phyloP scores from a whole-genome alignment of 2,329 filamentous ascomycete species.

The Claviceps humidiphila region DNA sequence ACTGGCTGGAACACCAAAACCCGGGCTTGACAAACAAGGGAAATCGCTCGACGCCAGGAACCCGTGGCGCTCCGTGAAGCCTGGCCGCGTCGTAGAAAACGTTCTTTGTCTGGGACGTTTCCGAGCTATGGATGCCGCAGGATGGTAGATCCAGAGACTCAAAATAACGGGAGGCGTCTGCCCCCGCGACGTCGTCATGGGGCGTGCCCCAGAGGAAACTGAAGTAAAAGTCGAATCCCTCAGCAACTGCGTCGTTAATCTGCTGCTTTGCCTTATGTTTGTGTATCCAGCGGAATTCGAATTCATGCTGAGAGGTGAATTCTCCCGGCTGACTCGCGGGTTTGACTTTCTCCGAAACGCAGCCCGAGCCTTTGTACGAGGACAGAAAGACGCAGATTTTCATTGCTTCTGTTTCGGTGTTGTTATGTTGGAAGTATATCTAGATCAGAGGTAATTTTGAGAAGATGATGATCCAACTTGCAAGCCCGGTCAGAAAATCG shows the following conservation, averaged over 20 bases:
- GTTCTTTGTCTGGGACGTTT: neutral
- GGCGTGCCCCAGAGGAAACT: neutral
- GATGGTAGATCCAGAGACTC: neutral
- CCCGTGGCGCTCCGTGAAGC: neutral
- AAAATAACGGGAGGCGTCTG: neutral
- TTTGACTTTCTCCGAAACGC: neutral
- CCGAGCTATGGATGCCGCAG: neutral
- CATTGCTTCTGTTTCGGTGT: neutral
- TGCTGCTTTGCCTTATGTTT: neutral
- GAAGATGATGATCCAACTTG: no score
- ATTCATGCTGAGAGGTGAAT: neutral
- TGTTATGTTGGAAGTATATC: no score
- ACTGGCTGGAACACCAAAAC: neutral
- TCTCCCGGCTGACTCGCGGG: neutral
- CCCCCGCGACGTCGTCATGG: neutral
- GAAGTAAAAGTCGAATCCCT: slow-evolving; percentile 2
- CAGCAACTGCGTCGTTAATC: neutral
- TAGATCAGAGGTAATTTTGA: no score
- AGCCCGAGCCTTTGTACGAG: neutral
- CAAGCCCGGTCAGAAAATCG: no score
- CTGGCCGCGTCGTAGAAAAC: neutral
- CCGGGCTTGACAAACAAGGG: slow-evolving; percentile 1
- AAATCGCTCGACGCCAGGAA: neutral
- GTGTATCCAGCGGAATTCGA: neutral
- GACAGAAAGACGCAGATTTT: neutral